Base-by-base conservation (phyloP, 768 basidiomycete species). In the Boletus reticuloceps region DNA sequence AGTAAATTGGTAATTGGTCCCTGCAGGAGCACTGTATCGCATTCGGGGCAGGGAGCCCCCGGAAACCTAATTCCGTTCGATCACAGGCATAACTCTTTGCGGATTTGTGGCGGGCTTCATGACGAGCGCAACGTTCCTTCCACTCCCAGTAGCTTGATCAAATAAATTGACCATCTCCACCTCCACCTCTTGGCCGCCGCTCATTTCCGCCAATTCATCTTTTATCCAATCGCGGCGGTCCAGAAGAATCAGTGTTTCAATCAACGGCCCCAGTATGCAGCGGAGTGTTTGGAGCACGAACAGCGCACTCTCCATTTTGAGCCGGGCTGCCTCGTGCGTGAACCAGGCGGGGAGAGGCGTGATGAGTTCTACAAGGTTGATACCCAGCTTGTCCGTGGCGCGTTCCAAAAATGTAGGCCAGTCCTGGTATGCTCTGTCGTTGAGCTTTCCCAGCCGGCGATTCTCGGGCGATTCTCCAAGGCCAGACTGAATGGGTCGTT, bases 81-180 rank as follows among this genome's bases (percentile, higher is more conserved):
- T 54, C 42, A 47, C 44, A 43, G 37, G 19, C n/a, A 42, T 29
- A 16, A 39, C 47, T 13, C 17, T 32, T n/a, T 55, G 55, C 50
- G 53, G 53, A 44, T 41, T 48, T 49, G 57, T 54, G 41, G 53
- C 47, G 47, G 79, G 76, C 36, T 70, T 72, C 48, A 86, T 71
- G 34, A 84, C 80, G 47, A 89, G 73, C 8, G 82, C 87, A 52
- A 88, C 74, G 67, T 90, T 91, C 62, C 89, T 72, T 45, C 83
- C 87, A 66, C 89, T 91, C 42, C 86, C 88, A 4, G 79, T 79
- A 6, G 75, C 74, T 67, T 90, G 89, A 62, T 89, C 85, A 56
- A 91, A 91, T 40, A 91, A 64, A 66, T 88, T 89, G 4, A 89
- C 74, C 20, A 82, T 61, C 31, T 78, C 73, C 19, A 81, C 75